Conservation (phyloP, 371 early-diverging fungal species). For the Haplosporangium sp. region DNA sequence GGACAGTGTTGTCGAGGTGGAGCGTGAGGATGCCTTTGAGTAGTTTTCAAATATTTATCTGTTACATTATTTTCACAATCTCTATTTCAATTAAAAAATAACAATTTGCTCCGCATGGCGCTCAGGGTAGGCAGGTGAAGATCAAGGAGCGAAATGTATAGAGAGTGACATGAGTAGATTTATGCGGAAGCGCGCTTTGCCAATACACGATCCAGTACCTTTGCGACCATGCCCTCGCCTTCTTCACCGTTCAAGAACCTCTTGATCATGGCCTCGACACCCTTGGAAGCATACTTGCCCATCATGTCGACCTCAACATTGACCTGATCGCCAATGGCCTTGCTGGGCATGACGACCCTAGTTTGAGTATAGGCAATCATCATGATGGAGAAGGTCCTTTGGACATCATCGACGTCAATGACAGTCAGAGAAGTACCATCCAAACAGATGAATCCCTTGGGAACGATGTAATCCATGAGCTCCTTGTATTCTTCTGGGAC, state of each 20-base stretch:
- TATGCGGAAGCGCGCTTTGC: conserved; percentile 43
- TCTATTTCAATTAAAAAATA: no score
- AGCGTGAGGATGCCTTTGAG: conserved; percentile 79
- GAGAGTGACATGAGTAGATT: no score
- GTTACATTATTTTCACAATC: background rate
- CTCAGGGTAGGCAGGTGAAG: no score
- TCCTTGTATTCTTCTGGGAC: conserved; percentile 65
- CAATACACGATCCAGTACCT: conserved; percentile 46
- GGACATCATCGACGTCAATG: conserved; percentile 83
- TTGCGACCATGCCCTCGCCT: conserved; percentile 44
- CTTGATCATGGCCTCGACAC: conserved; percentile 69
- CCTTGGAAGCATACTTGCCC: conserved; percentile 93
- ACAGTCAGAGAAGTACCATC: conserved; percentile 97
- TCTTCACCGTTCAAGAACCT: conserved; percentile 51
- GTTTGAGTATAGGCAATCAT: conserved; percentile 93
- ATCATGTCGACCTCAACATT: conserved; percentile 98
- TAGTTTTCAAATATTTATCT: conserved; percentile 46
- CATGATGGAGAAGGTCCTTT: conserved; percentile 90
- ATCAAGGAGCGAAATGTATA: no score
- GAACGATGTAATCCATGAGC: conserved; percentile 86
- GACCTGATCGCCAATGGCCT: conserved; percentile 80
- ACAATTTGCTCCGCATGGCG: no score
- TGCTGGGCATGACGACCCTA: conserved; percentile 84
- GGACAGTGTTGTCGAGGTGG: conserved; percentile 70
- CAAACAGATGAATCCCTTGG: conserved; percentile 94